phyloP scores from a whole-genome alignment of 148 eudicot genomes.

The Silene uniflora region DNA sequence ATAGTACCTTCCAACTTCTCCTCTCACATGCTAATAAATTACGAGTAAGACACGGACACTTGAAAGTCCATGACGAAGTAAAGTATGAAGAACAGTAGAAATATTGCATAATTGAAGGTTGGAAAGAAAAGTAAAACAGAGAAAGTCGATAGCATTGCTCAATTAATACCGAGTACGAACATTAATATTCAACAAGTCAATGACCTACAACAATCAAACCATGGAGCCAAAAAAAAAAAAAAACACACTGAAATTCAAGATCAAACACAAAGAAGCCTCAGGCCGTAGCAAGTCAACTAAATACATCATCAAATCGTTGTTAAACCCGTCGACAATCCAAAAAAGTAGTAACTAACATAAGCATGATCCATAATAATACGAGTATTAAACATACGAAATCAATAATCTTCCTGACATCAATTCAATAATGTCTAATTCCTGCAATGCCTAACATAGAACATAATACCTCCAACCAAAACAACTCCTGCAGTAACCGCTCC shows the following conservation, averaged over 20 bases:
- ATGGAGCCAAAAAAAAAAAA: too few species aligned
- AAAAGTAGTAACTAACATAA: background rate
- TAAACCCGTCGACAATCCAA: background rate
- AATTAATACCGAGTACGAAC: too few species aligned
- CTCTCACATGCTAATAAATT: too few species aligned
- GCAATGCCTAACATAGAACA: conserved; percentile 23
- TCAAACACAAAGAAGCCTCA: background rate
- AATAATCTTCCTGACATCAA: too few species aligned
- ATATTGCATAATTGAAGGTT: too few species aligned
- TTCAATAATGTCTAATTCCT: conserved; percentile 9
- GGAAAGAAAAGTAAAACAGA: too few species aligned
- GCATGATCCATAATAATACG: background rate
- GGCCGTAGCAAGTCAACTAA: background rate
- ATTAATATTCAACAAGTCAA: background rate
- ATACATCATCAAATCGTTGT: background rate
- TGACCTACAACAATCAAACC: background rate
- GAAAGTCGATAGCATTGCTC: too few species aligned
- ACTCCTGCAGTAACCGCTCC: conserved; percentile 20
- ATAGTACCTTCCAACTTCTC: too few species aligned
- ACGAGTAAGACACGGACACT: too few species aligned
- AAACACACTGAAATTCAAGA: background rate
- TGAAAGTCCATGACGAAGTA: too few species aligned
- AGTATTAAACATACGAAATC: background rate
- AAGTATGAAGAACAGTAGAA: too few species aligned
- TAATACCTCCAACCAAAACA: conserved; percentile 20